Evolutionary conservation across 495 filamentous ascomycete genomes (phyloP), one percentile per base, ranked within the genome.

Genomic region (Tuber borchii): DNA sequence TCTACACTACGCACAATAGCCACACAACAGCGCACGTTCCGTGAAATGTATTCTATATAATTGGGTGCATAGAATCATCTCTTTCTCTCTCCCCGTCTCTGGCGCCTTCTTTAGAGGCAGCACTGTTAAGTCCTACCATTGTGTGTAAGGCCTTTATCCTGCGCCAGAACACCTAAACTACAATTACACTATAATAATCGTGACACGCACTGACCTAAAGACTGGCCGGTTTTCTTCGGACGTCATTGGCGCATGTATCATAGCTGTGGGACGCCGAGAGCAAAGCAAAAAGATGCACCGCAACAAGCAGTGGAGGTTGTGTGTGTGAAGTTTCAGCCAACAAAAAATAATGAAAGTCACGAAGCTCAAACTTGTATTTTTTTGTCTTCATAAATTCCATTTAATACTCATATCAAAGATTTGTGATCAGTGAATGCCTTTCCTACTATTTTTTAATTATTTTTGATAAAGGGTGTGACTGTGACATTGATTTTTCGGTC

Each of bases 311-410:
- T 65, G 56, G 56, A 16, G 26, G 26, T 12, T 26, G 34, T 31
- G 26, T 34, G 26, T 31, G 26, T 65, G 56, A 65, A 26, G 3
- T 65, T 34, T 65, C 56, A 34, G 26, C 56, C 16, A 17, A 34
- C 56, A 65, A 34, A 34, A 65, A 6, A 65, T 17, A 65, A 65
- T 65, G 56, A 65, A 65, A 65, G 56, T 65, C 56, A 65, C 56
- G 56, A 65, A 65, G 56, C 56, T 65, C 56, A 65, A 65, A 65
- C 56, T 34, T 17, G 26, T 65, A 65, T 65, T 34, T 65, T 65
- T 65, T 34, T 34, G 26, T 34, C 56, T 7, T 34, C 56, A 5
- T 16, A 34, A 65, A 34, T 65, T 34, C 56, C 56, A 34, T 65
- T 65, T 19, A 17, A 65, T 34, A 34, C 26, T 34, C 26, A 16